phyloP scores from a whole-genome alignment of 345 rosid species.

The Acer saccharum region DNA sequence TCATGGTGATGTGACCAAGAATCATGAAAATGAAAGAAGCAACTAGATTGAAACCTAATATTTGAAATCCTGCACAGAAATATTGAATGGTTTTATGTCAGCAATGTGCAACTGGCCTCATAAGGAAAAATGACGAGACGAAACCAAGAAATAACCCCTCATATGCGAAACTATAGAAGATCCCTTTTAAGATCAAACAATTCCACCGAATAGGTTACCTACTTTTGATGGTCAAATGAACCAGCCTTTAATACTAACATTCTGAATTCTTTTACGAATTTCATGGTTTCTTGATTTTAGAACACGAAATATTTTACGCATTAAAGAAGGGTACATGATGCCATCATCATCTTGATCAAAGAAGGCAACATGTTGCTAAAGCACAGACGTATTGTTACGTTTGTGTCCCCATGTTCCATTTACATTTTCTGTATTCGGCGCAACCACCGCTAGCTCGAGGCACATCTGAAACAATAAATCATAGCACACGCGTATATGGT shows the following conservation, averaged over 20 bases:
- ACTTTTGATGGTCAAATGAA: no score
- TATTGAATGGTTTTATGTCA: no score
- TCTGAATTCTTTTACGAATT: no score
- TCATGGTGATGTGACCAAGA: constrained; percentile 45
- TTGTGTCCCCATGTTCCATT: constrained; percentile 60
- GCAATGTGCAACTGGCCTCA: no score
- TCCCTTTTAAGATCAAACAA: no score
- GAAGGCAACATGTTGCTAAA: constrained; percentile 67
- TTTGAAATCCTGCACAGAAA: constrained; percentile 41
- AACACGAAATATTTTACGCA: neutral
- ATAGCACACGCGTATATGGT: no score
- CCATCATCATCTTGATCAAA: constrained; percentile 63
- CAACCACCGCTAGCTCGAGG: constrained; percentile 55
- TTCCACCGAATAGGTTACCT: no score
- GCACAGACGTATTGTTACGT: constrained; percentile 54
- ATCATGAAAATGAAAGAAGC: constrained; percentile 40
- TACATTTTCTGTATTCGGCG: constrained; percentile 58
- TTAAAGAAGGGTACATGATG: constrained; percentile 51
- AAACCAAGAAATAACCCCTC: no score
- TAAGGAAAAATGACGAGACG: no score
- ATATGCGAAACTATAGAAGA: no score
- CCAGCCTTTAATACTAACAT: no score
- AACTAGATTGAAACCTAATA: constrained; percentile 57
- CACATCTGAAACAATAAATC: constrained; percentile 34
- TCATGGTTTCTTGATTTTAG: neutral